phyloP scores from a whole-genome alignment of 176 grass and related monocot genomes.

The Aegilops umbellulata region DNA sequence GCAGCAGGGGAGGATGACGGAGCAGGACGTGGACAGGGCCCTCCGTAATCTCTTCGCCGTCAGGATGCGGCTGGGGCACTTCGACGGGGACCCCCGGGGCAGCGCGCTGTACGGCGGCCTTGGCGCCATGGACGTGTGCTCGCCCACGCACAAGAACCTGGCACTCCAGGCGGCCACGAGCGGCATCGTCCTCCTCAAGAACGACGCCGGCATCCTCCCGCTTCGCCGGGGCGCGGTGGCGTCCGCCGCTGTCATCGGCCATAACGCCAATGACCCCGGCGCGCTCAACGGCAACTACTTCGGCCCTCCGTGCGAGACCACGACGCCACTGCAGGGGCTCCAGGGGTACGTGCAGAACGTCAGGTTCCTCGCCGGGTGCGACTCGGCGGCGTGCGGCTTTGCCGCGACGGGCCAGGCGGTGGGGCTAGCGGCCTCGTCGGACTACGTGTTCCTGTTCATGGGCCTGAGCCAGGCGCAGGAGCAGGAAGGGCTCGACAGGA shows the following conservation, averaged over 20 bases:
- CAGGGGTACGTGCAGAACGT: slow-evolving; percentile 14
- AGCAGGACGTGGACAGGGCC: slow-evolving; percentile 60
- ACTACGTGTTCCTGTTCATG: slow-evolving; percentile 59
- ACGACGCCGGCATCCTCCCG: slow-evolving; percentile 41
- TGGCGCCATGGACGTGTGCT: slow-evolving; percentile 44
- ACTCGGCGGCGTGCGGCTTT: slow-evolving; percentile 21
- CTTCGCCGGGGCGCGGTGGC: neutral
- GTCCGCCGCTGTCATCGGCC: slow-evolving; percentile 57
- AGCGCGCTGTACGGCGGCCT: slow-evolving; percentile 35
- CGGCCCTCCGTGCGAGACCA: slow-evolving; percentile 50
- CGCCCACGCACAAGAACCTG: slow-evolving; percentile 44
- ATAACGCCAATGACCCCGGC: slow-evolving; percentile 35
- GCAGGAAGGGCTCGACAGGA: slow-evolving; percentile 65
- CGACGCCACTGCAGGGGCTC: slow-evolving; percentile 43
- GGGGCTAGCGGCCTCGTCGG: slow-evolving; percentile 27
- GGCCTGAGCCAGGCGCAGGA: slow-evolving; percentile 62
- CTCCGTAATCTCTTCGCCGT: slow-evolving; percentile 55
- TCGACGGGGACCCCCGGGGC: slow-evolving; percentile 56
- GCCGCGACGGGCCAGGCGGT: slow-evolving; percentile 20
- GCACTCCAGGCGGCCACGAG: slow-evolving; percentile 59
- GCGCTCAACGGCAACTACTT: slow-evolving; percentile 69
- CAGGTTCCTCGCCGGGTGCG: slow-evolving; percentile 50
- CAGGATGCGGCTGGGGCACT: slow-evolving; percentile 69
- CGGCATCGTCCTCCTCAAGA: slow-evolving; percentile 86
- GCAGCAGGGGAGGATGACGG: slow-evolving; percentile 37